phyloP scores from a whole-genome alignment of 225 moss, liverwort and hornwort genomes.

The Anthoceros angustus region DNA sequence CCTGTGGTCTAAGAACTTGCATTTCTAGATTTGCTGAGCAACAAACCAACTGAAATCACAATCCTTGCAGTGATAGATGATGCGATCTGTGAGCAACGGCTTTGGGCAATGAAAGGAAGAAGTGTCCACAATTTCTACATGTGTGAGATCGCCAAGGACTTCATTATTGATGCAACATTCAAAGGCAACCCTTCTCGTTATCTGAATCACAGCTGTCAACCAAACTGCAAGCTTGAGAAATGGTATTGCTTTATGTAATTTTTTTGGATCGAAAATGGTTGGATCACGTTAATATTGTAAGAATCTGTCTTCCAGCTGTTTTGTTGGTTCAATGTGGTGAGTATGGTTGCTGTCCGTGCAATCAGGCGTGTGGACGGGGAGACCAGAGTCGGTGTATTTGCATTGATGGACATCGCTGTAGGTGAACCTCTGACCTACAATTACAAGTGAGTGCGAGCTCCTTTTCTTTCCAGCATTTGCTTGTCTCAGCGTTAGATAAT shows the following conservation, averaged over 20 bases:
- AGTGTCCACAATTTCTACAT: conserved; percentile 77
- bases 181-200: conserved; percentile 84
- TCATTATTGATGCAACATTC: conserved; percentile 81
- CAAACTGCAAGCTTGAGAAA: conserved; percentile 85
- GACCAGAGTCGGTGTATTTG: conserved; percentile 75
- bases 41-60: no score
- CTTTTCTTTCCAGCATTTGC: no score
- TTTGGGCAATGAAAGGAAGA: conserved; percentile 88
- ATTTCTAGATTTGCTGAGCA: no score
- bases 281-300: no score
- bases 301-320: no score
- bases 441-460: conserved; percentile 55
- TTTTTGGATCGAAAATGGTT: conserved; percentile 5
- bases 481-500: neutral
- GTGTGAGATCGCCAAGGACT: conserved; percentile 84
- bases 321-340: no score
- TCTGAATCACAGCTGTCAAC: conserved; percentile 77
- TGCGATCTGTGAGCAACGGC: conserved; percentile 70
- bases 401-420: conserved; percentile 39
- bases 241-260: conserved; percentile 25
- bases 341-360: neutral
- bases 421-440: conserved; percentile 75
- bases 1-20: no score
- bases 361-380: conserved; percentile 80
- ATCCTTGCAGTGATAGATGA: conserved; percentile 60